These are phyloP conservation scores for Leptographium galeiforme DNA, from an alignment of 2,329 filamentous ascomycete genomes.

Conservation along the genomic window DNA sequence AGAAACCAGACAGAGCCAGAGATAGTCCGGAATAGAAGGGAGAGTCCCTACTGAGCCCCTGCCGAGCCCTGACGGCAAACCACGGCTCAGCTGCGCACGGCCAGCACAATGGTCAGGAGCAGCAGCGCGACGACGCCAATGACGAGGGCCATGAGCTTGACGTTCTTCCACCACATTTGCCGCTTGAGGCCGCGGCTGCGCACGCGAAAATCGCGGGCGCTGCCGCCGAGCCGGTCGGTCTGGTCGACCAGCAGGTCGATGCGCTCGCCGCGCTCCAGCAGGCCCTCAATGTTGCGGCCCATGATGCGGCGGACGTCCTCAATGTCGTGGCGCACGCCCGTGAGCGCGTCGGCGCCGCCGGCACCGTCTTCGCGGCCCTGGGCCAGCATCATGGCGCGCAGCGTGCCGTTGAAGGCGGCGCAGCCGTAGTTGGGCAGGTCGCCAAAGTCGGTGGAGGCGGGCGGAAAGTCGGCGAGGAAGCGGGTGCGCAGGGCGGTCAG, in stretches of 20 bases:
- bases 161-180: constrained; percentile 99
- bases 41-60: no score
- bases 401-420: constrained; percentile 68
- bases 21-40: background rate
- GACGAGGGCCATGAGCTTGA: constrained; percentile 79
- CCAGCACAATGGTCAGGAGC: constrained; percentile 39
- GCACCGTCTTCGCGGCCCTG: constrained; percentile 68
- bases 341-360: constrained; percentile 64
- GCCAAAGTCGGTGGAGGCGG: constrained; percentile 55
- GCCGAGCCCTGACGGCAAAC: background rate
- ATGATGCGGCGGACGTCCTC: constrained; percentile 87
- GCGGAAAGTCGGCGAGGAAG: constrained; percentile 61
- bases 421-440: constrained; percentile 81
- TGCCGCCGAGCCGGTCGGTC: constrained; percentile 82
- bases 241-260: constrained; percentile 93
- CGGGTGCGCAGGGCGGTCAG: constrained; percentile 80
- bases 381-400: constrained; percentile 67
- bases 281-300: constrained; percentile 86
- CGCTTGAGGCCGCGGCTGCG: constrained; percentile 75
- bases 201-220: constrained; percentile 79
- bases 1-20: background rate
- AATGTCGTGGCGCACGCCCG: constrained; percentile 76
- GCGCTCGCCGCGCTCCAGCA: constrained; percentile 80
- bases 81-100: constrained; percentile 24
- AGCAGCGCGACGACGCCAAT: constrained; percentile 52